These are phyloP conservation scores for Tuber aestivum DNA, from an alignment of 495 filamentous ascomycete species.

Conservation along the genomic window DNA sequence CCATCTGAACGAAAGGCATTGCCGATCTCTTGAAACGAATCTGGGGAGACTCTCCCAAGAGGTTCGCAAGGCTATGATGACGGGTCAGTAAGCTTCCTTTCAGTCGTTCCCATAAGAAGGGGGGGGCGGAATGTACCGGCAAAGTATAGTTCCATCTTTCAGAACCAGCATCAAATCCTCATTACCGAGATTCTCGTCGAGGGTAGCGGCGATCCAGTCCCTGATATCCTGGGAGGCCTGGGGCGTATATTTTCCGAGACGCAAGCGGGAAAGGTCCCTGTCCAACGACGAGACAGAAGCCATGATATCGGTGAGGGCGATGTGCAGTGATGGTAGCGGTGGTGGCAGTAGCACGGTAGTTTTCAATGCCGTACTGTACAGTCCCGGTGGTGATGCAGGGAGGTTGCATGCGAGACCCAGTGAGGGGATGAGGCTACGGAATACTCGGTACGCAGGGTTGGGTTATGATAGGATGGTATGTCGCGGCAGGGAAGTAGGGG, in stretches of 20 bases:
- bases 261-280: conserved; percentile 88
- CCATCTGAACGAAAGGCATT: conserved; percentile 99
- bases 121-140: conserved; percentile 60
- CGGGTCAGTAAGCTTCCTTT: conserved; percentile 30
- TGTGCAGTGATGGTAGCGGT: neutral
- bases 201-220: conserved; percentile 72
- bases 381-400: neutral
- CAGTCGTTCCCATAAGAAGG: neutral
- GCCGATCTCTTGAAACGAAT: conserved; percentile 67
- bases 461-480: neutral
- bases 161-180: conserved; percentile 76
- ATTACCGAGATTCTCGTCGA: conserved; percentile 61
- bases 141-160: conserved; percentile 84
- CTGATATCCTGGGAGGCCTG: conserved; percentile 80
- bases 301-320: conserved; percentile 51
- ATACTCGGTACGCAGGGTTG: neutral
- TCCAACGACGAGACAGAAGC: conserved; percentile 92
- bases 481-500: neutral
- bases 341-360: neutral
- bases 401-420: neutral
- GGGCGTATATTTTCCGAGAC: conserved; percentile 89
- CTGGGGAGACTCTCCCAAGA: conserved; percentile 66
- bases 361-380: neutral
- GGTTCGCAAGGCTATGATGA: conserved; percentile 72
- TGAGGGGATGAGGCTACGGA: neutral